A percentile compares a stretch with the other conserved stretches of the same genome.
phyloP scores from a whole-genome alignment of 2,329 filamentous ascomycete genomes.

The Fusarium buxicola region DNA sequence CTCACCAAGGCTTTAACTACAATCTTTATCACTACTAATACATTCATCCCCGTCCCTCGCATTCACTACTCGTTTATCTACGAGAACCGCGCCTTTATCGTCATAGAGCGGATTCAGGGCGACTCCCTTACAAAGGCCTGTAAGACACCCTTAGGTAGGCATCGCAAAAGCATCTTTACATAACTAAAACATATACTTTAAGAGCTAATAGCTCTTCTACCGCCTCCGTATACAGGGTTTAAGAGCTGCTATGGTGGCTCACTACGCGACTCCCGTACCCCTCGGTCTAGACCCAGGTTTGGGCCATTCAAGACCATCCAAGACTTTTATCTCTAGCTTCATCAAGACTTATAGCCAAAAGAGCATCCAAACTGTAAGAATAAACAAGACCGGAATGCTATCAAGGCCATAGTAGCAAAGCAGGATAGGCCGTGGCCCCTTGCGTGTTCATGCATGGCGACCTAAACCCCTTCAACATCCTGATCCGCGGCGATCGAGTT shows the following conservation, averaged over 20 bases:
- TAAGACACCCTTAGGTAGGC: constrained; percentile 18
- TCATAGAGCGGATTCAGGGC: constrained; percentile 56
- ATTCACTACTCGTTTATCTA: constrained; percentile 51
- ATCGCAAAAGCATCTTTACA: constrained; percentile 23
- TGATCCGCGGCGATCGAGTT: constrained; percentile 54
- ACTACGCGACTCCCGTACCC: constrained; percentile 45
- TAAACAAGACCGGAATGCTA: constrained; percentile 43
- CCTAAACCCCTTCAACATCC: constrained; percentile 57
- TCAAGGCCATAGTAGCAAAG: constrained; percentile 49
- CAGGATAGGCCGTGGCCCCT: constrained; percentile 52
- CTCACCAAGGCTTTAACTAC: constrained; percentile 42
- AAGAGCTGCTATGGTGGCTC: constrained; percentile 45
- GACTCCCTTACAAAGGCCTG: constrained; percentile 26
- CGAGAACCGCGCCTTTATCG: constrained; percentile 55
- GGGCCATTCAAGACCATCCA: constrained; percentile 50
- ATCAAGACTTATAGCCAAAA: constrained; percentile 42
- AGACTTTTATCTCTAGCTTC: constrained; percentile 50
- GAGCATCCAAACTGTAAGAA: constrained; percentile 27
- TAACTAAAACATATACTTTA: constrained; percentile 40
- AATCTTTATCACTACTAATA: constrained; percentile 33
- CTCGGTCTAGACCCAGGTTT: constrained; percentile 29
- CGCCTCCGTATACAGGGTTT: constrained; percentile 27
- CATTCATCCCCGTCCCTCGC: constrained; percentile 36
- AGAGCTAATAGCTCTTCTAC: constrained; percentile 41
- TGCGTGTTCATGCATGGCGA: constrained; percentile 62